Evolutionary conservation across 129 eudicot species (phyloP).

Genomic region (Escallonia rubra): DNA sequence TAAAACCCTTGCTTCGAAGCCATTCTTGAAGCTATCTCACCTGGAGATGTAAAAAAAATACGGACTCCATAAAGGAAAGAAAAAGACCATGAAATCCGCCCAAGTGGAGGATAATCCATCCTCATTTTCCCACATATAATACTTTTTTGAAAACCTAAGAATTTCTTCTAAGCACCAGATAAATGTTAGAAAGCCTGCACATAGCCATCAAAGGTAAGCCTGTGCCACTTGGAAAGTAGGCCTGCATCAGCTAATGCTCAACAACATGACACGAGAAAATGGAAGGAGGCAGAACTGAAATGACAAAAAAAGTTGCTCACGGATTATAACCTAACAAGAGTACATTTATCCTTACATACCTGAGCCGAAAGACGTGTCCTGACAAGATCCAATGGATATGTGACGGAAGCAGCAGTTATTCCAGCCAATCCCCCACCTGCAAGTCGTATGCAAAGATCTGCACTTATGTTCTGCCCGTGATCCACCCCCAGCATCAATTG

Average conservation of each 20-base stretch:
- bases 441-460: slow-evolving; percentile 72
- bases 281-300: slow-evolving; percentile 3
- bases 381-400: slow-evolving; percentile 87
- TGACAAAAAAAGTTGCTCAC: not conserved
- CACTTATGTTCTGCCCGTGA: slow-evolving; percentile 43
- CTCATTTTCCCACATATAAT: too few species aligned
- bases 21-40: too few species aligned
- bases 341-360: slow-evolving; percentile 24
- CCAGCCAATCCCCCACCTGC: slow-evolving; percentile 90
- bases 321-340: slow-evolving; percentile 2
- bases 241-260: not conserved
- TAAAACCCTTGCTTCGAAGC: too few species aligned
- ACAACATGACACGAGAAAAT: not conserved
- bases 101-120: too few species aligned
- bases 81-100: too few species aligned
- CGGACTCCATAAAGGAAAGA: too few species aligned
- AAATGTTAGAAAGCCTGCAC: not conserved
- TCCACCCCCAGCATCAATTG: slow-evolving; percentile 48
- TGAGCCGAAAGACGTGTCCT: slow-evolving; percentile 94
- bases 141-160: too few species aligned
- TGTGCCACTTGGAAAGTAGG: not conserved
- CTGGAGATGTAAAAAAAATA: too few species aligned
- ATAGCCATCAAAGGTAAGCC: too few species aligned
- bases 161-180: not conserved
- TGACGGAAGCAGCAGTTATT: slow-evolving; percentile 79